phyloP scores from a whole-genome alignment of 805 yeast genomes.

The Sugiyamaella qingdaonensis region DNA sequence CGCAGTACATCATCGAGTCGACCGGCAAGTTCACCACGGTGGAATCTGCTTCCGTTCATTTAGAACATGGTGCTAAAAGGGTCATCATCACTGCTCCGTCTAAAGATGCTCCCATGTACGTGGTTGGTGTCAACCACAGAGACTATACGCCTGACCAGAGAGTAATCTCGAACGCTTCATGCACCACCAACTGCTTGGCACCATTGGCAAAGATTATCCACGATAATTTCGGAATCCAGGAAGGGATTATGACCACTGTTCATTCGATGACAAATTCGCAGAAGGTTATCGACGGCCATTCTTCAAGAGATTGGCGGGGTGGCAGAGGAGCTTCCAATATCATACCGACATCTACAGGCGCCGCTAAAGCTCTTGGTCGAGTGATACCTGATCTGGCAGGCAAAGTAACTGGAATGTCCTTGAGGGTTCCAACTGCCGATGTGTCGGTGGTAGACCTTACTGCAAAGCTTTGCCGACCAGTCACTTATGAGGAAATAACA shows the following conservation, averaged over 20 bases:
- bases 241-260: constrained; percentile 92
- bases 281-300: constrained; percentile 94
- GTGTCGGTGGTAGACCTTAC: constrained; percentile 92
- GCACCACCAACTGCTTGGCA: constrained; percentile 94
- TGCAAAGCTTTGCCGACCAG: constrained; percentile 67
- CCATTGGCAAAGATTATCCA: constrained; percentile 86
- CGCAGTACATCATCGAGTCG: constrained; percentile 83
- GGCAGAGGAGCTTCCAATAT: constrained; percentile 96
- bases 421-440: constrained; percentile 90
- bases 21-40: constrained; percentile 87
- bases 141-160: constrained; percentile 67
- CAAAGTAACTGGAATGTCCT: constrained; percentile 87
- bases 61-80: constrained; percentile 88
- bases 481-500: constrained; percentile 79
- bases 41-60: constrained; percentile 79
- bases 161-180: constrained; percentile 86
- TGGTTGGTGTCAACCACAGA: constrained; percentile 81
- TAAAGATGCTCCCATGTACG: constrained; percentile 91
- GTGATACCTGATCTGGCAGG: constrained; percentile 87
- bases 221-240: constrained; percentile 79
- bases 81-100: constrained; percentile 93
- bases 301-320: constrained; percentile 98
- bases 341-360: constrained; percentile 94
- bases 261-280: constrained; percentile 95
- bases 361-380: constrained; percentile 95